Conservation (phyloP, 306 rosid genomes). For the Heteromeles arbutifolia region DNA sequence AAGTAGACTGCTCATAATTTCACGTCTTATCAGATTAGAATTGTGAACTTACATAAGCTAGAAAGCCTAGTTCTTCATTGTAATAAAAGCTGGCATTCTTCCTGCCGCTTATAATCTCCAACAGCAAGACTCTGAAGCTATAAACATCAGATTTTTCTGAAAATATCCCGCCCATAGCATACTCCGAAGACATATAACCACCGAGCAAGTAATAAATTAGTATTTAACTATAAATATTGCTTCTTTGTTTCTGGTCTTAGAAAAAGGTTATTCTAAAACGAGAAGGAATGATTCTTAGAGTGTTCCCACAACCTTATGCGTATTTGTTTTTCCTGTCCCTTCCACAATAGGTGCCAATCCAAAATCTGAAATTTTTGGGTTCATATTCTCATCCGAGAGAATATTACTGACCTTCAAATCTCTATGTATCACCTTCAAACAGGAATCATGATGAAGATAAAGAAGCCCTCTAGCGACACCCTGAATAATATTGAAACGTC, state of each 20-base stretch:
- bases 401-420: slow-evolving; percentile 21
- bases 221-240: too few species aligned
- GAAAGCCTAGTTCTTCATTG: slow-evolving; percentile 9
- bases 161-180: slow-evolving; percentile 13
- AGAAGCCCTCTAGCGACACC: slow-evolving; percentile 19
- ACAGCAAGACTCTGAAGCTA: slow-evolving; percentile 25
- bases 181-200: slow-evolving; percentile 28
- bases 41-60: slow-evolving; percentile 24
- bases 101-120: slow-evolving; percentile 26
- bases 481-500: slow-evolving; percentile 7
- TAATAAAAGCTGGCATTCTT: slow-evolving; percentile 17
- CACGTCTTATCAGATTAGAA: background rate
- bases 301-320: slow-evolving; percentile 27
- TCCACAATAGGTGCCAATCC: slow-evolving; percentile 25
- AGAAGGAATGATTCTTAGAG: slow-evolving; percentile 8
- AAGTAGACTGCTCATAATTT: background rate
- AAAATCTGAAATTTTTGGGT: slow-evolving; percentile 30
- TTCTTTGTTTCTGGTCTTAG: too few species aligned
- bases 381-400: slow-evolving; percentile 23
- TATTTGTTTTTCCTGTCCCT: slow-evolving; percentile 13
- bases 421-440: slow-evolving; percentile 15
- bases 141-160: slow-evolving; percentile 28
- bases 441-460: slow-evolving; percentile 2
- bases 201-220: background rate
- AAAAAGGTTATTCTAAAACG: background rate